Percentiles rank a stretch among this genome's conserved stretches.
These are phyloP conservation scores for Hypholoma sublateritium DNA, from an alignment of 768 basidiomycete species.

Conservation along the genomic window DNA sequence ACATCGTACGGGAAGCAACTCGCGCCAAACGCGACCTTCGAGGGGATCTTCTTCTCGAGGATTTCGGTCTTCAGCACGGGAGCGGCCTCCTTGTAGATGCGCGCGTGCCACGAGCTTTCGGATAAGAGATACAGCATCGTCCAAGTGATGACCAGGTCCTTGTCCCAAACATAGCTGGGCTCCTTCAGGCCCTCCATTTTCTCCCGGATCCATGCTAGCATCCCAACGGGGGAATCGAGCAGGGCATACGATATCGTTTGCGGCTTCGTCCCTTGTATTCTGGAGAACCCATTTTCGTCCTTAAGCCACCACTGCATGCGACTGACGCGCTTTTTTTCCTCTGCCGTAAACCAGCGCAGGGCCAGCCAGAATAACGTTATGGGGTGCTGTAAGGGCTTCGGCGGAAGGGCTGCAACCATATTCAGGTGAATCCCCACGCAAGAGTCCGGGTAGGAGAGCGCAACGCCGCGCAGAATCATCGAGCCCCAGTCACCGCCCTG, in stretches of 20 bases:
- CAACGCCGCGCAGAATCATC: conserved; percentile 27
- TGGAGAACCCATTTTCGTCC: conserved; percentile 34
- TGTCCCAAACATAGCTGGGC: conserved; percentile 28
- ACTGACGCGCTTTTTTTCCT: conserved; percentile 29
- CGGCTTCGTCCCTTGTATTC: conserved; percentile 40
- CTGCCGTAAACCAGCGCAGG: conserved; percentile 28
- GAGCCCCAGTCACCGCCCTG: conserved; percentile 37
- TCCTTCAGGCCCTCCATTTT: conserved; percentile 29
- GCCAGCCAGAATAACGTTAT: conserved; percentile 24
- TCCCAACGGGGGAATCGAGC: conserved; percentile 50
- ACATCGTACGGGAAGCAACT: conserved; percentile 44
- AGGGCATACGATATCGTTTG: conserved; percentile 47
- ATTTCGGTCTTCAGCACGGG: conserved; percentile 14
- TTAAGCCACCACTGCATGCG: conserved; percentile 27
- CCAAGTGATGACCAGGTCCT: conserved; percentile 35
- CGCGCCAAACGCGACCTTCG: conserved; percentile 35
- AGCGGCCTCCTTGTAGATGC: conserved; percentile 31
- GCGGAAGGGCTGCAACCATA: conserved; percentile 23
- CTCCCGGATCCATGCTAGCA: conserved; percentile 48
- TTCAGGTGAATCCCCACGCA: conserved; percentile 29
- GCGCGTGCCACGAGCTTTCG: conserved; percentile 31
- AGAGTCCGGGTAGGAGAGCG: conserved; percentile 22
- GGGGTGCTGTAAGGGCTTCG: conserved; percentile 22
- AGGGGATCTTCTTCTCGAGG: conserved; percentile 18
- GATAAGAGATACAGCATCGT: conserved; percentile 38